These are phyloP conservation scores for Beauveria varroae DNA, from an alignment of 2,329 filamentous ascomycete species.

Conservation along the genomic window DNA sequence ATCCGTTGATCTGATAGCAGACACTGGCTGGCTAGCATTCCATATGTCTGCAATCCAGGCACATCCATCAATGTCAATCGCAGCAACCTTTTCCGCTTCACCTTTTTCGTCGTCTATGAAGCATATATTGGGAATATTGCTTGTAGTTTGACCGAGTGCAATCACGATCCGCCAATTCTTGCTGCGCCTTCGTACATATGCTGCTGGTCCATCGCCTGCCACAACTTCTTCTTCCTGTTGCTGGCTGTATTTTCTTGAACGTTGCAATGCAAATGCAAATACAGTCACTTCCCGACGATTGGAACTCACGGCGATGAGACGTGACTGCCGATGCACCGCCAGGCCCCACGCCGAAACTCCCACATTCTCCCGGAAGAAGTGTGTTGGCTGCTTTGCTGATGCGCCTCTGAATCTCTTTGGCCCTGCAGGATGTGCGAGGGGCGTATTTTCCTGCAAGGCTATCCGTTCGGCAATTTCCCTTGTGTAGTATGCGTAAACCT, in stretches of 20 bases:
- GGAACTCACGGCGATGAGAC: slow-evolving; percentile 77
- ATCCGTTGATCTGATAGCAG: slow-evolving; percentile 18
- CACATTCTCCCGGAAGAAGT: slow-evolving; percentile 72
- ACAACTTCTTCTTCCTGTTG: not conserved
- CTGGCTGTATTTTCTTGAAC: not conserved
- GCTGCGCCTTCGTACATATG: slow-evolving; percentile 32
- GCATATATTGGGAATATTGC: slow-evolving; percentile 47
- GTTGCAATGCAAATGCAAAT: slow-evolving; percentile 39
- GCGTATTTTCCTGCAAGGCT: slow-evolving; percentile 10
- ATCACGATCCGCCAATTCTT: slow-evolving; percentile 45
- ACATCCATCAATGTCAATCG: slow-evolving; percentile 41
- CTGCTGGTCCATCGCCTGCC: slow-evolving; percentile 17
- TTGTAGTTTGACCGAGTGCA: slow-evolving; percentile 28
- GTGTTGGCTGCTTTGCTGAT: slow-evolving; percentile 19
- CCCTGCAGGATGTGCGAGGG: not conserved
- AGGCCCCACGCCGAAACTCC: slow-evolving; percentile 80
- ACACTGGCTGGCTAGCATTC: slow-evolving; percentile 26
- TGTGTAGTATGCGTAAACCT: slow-evolving; percentile 64
- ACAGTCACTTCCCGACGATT: slow-evolving; percentile 56
- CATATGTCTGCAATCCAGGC: slow-evolving; percentile 48
- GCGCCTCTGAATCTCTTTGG: slow-evolving; percentile 2
- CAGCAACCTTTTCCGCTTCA: slow-evolving; percentile 41
- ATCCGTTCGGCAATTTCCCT: slow-evolving; percentile 41
- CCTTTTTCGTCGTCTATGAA: slow-evolving; percentile 41
- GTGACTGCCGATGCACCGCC: slow-evolving; percentile 71